phyloP scores from a whole-genome alignment of 2,329 filamentous ascomycete species.

The Venturia carpophila region DNA sequence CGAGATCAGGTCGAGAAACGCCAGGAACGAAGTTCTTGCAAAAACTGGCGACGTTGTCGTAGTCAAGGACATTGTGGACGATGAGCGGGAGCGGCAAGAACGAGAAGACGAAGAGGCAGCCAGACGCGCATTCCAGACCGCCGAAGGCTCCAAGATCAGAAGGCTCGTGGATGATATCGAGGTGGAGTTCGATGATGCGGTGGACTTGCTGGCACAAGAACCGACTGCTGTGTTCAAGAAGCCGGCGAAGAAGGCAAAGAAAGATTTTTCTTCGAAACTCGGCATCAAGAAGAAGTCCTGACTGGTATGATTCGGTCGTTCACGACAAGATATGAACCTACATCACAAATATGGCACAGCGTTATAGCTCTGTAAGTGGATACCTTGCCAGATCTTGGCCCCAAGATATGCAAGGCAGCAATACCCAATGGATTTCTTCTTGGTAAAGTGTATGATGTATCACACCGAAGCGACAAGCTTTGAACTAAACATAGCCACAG shows the following conservation, averaged over 20 bases:
- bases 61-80: slow-evolving; percentile 48
- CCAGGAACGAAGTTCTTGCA: slow-evolving; percentile 69
- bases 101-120: slow-evolving; percentile 78
- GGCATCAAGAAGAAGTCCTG: slow-evolving; percentile 75
- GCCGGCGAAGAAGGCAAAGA: slow-evolving; percentile 71
- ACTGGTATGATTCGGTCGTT: not conserved
- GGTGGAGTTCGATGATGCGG: slow-evolving; percentile 28
- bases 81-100: slow-evolving; percentile 59
- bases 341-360: not conserved
- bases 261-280: slow-evolving; percentile 63
- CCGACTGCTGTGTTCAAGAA: slow-evolving; percentile 64
- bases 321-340: not conserved
- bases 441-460: not conserved
- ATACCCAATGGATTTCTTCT: no score
- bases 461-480: not conserved
- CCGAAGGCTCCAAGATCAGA: slow-evolving; percentile 37
- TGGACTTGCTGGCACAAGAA: slow-evolving; percentile 31
- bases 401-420: no score
- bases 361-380: not conserved
- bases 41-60: slow-evolving; percentile 54
- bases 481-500: not conserved
- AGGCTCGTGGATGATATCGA: slow-evolving; percentile 24
- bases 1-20: slow-evolving; percentile 88
- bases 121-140: slow-evolving; percentile 61
- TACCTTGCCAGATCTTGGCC: no score